These are phyloP conservation scores for Corylus heterophylla DNA, from an alignment of 306 rosid species.

Conservation along the genomic window DNA sequence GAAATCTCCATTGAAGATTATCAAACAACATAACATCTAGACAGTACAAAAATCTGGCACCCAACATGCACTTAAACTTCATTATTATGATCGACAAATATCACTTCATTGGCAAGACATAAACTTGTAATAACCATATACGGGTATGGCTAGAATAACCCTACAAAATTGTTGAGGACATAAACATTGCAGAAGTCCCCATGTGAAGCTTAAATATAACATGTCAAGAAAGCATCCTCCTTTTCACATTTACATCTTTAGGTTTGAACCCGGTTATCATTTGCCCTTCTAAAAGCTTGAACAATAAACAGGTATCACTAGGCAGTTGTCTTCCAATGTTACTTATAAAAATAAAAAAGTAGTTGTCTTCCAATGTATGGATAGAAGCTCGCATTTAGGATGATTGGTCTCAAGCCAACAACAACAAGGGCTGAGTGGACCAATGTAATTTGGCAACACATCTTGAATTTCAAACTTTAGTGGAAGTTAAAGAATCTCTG, in stretches of 20 bases:
- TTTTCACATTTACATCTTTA: neutral
- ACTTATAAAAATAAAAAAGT: neutral
- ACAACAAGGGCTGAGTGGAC: neutral
- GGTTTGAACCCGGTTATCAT: no score
- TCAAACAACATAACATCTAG: neutral
- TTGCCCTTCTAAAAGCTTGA: neutral
- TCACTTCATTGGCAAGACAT: neutral
- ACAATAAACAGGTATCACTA: neutral
- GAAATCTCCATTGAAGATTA: neutral
- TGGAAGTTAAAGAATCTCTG: conserved; percentile 14
- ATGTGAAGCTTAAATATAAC: neutral
- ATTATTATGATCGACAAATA: neutral
- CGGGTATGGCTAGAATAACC: neutral
- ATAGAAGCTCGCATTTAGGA: no score
- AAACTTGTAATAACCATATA: neutral
- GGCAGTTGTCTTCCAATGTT: neutral
- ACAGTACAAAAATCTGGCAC: neutral
- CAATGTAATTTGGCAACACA: conserved; percentile 5
- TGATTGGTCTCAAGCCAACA: conserved; percentile 5
- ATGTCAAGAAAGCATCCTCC: neutral
- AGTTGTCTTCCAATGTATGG: neutral
- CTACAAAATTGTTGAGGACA: no score
- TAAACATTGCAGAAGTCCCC: no score
- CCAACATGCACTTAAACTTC: neutral
- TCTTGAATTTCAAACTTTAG: neutral